Conservation (phyloP, 2,329 filamentous ascomycete species). For the Fusarium metavorans region DNA sequence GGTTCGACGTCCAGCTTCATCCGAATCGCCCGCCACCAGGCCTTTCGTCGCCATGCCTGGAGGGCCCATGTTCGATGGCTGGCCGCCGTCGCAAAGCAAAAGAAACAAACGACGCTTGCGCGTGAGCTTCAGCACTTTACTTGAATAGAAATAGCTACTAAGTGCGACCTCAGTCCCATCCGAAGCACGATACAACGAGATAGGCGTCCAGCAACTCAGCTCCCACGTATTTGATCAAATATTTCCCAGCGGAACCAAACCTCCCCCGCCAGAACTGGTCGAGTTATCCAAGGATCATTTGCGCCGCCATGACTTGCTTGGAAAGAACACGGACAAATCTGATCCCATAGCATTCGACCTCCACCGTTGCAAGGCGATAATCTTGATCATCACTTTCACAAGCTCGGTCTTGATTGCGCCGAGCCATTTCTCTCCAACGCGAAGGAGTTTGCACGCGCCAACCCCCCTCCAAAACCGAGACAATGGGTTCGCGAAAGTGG, state of each 20-base stretch:
- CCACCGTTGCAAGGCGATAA: conserved; percentile 79
- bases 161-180: conserved; percentile 56
- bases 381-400: conserved; percentile 94
- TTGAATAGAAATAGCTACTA: background rate
- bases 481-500: conserved; percentile 85
- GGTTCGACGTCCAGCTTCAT: conserved; percentile 61
- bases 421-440: conserved; percentile 85
- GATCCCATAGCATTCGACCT: conserved; percentile 88
- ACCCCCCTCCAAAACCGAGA: conserved; percentile 69
- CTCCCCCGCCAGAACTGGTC: conserved; percentile 78
- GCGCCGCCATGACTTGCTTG: conserved; percentile 84
- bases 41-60: conserved; percentile 53
- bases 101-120: conserved; percentile 50
- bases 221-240: conserved; percentile 84
- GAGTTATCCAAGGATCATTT: conserved; percentile 86
- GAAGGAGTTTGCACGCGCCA: conserved; percentile 76
- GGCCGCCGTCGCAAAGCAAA: conserved; percentile 49
- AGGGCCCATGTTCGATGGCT: conserved; percentile 59
- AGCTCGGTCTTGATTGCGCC: conserved; percentile 85
- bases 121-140: conserved; percentile 49
- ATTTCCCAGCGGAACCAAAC: conserved; percentile 70
- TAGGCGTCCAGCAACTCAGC: conserved; percentile 95
- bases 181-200: conserved; percentile 84
- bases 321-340: conserved; percentile 85
- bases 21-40: conserved; percentile 63